phyloP scores from a whole-genome alignment of 2,329 filamentous ascomycete species.

The Trichoderma sp. region DNA sequence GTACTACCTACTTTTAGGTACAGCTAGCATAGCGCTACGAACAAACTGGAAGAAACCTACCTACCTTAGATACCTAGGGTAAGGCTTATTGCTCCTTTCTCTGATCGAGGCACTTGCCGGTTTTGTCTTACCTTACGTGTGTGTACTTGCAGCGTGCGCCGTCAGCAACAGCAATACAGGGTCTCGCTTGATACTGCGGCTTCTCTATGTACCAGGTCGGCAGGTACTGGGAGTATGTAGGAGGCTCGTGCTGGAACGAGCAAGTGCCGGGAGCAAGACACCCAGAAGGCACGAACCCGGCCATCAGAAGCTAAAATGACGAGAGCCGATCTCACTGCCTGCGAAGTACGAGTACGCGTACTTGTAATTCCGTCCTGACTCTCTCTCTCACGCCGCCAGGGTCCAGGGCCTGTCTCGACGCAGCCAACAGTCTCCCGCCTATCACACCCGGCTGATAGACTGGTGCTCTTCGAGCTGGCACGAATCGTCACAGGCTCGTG shows the following conservation, averaged over 20 bases:
- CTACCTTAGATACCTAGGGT: background rate
- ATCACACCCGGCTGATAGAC: background rate
- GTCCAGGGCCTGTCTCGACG: background rate
- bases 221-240: background rate
- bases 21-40: background rate
- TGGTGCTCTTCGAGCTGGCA: background rate
- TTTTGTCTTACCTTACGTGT: background rate
- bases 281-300: slow-evolving; percentile 3
- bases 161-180: background rate
- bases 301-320: slow-evolving; percentile 13
- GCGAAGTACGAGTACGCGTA: background rate
- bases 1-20: background rate
- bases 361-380: background rate
- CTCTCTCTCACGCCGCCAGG: background rate
- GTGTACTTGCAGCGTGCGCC: background rate
- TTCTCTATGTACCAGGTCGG: background rate
- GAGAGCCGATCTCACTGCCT: slow-evolving; percentile 24
- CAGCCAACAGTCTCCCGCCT: background rate
- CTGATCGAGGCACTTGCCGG: background rate
- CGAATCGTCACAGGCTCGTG: slow-evolving; percentile 16
- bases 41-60: background rate
- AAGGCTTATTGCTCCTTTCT: background rate
- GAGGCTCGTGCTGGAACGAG: slow-evolving; percentile 16
- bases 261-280: slow-evolving; percentile 18
- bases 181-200: background rate